Base-by-base conservation (phyloP, 495 filamentous ascomycete species). In the Neurospora sublineolata region DNA sequence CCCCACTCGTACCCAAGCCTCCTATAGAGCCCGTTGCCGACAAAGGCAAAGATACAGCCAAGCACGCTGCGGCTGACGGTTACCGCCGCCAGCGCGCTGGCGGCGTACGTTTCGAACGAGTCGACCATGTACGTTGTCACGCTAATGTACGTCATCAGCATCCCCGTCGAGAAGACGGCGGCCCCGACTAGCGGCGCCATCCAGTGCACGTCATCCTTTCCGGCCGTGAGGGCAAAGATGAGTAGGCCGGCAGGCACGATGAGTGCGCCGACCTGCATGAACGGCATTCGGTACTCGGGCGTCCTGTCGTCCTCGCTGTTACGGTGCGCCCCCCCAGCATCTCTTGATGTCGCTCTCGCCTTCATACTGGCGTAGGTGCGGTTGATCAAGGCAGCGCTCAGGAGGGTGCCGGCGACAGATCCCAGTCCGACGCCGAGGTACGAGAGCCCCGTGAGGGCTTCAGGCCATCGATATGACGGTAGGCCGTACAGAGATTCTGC, bases 51-150 rank as follows among this genome's bases (percentile, higher is more conserved):
- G 69, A 87, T 78, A 23, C 86, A 86, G n/a, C 86, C 88, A 18
- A 88, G 81, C 11, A 87, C 73, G 41, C 83, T 87, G 20, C 88
- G 79, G 0, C 83, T 78, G 3, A 87, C 84, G 0, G 86, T 88
- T 68, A 85, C 82, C 27, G 86, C 86, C 0, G 88, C 88, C 5
- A 89, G 78, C 0, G 83, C 84, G 12, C 83, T 87, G 7, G 90
- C 89, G 0, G 90, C 89, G 74, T 90, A 90, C 68, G 83, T 75
- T 0, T 82, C 80, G 74, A 87, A 89, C 30, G 82, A 83, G 72
- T 90, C 88, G 30, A 90, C 85, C 37, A 88, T 77, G 70, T 91
- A 90, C 0, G 85, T 87, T 70, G 84, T 83, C 71, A 88, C 83
- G 14, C 83, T 82, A 33, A 86, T 79, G 41, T 85, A 86, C 6